Evolutionary conservation across 1,284 basidiomycete species (phyloP), one percentile per base, ranked within the genome.

Genomic region (Xerocomus nothofagi): DNA sequence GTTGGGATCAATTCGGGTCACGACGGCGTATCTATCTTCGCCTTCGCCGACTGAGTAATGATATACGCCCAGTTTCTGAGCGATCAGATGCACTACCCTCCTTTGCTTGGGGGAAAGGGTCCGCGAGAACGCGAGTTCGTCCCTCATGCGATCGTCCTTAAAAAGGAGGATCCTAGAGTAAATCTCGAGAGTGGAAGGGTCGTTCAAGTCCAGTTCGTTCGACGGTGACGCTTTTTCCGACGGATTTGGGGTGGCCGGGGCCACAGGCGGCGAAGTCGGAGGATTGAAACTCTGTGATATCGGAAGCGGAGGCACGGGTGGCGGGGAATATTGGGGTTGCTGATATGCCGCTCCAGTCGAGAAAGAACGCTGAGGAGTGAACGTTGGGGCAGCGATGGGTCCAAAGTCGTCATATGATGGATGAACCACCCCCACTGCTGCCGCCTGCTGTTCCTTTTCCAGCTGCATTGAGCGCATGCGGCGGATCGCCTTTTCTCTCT

Each of bases 401-500:
- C 85, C 83, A 67, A 83, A 91, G 47, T 90, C 88, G 55, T 91
- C 88, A 63, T 83, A 88, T 15, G 72, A 63, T 24, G 73, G 74
- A 0, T 71, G 70, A 56, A 8, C 43, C 0, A 5, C 46, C 0
- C 68, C 60, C 0, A 31, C 51, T 0, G 43, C 58, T 0, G 53
- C 56, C 0, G 38, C 66, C 51, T 73, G 76, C 44, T 79, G 78
- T 63, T 90, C 88, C 68, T 90, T 89, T 73, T 94, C 91, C 30
- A 96, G 73, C 66, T 96, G 93, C 85, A 96, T 93, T 48, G 91
- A 93, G 59, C 93, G 86, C 95, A 99, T 98, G 50, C 96, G 82
- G 62, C 96, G 91, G 60, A 99, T 87, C 3, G 97, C 97, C 76
- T 99, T 99, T 76, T 99, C 97, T 56, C 97, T 81, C 71, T 99